Conservation (phyloP, 1,139 yeast genomes). For the Lodderomyces margitis region DNA sequence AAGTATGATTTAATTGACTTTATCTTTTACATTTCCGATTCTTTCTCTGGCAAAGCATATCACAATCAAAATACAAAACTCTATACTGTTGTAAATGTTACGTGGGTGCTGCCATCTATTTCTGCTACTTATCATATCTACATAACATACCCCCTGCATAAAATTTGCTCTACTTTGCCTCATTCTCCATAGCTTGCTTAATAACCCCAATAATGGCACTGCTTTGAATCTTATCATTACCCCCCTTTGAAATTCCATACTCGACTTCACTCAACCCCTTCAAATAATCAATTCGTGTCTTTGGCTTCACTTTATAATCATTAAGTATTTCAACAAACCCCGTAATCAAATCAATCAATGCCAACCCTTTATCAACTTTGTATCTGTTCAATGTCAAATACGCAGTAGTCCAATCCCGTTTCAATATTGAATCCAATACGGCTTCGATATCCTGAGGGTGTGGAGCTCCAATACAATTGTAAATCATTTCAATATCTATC, state of each 20-base stretch:
- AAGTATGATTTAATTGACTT: too few species aligned
- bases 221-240: constrained; percentile 84
- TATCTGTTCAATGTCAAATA: constrained; percentile 60
- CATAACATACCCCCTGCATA: too few species aligned
- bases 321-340: constrained; percentile 74
- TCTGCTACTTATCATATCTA: too few species aligned
- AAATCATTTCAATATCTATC: constrained; percentile 72
- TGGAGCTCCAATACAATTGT: constrained; percentile 95
- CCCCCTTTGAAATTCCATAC: constrained; percentile 88
- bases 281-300: constrained; percentile 61
- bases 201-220: constrained; percentile 90
- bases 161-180: constrained; percentile 14
- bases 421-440: constrained; percentile 71
- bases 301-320: constrained; percentile 59
- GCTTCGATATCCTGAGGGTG: constrained; percentile 81
- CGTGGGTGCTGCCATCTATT: too few species aligned
- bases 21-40: too few species aligned
- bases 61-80: too few species aligned
- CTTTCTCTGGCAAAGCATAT: too few species aligned
- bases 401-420: constrained; percentile 87
- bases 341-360: constrained; percentile 77
- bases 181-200: constrained; percentile 53
- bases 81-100: too few species aligned
- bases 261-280: constrained; percentile 82
- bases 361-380: constrained; percentile 77